A percentile compares a stretch with the other conserved stretches of the same genome.
Conservation (phyloP, 164 flowering plant species). For the Vitis vinifera region DNA sequence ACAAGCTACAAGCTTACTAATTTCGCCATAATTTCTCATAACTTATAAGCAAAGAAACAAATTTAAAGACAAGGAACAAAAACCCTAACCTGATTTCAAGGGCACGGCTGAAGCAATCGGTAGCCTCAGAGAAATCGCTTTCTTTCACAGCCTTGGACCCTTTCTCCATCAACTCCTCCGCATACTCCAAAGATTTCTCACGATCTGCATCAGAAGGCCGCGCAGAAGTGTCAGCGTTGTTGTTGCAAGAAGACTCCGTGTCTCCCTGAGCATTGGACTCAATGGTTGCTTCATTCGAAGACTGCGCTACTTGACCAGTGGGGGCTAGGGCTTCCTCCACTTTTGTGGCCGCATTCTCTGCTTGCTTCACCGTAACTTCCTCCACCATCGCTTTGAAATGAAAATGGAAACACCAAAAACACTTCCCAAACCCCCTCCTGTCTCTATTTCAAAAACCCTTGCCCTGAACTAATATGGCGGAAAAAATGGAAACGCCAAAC, state of each 20-base stretch:
- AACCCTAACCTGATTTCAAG: conserved; percentile 80
- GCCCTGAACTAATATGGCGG: conserved; percentile 4
- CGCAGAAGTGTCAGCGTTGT: conserved; percentile 24
- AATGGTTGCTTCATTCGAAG: conserved; percentile 32
- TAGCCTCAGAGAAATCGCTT: conserved; percentile 58
- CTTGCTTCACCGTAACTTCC: conserved; percentile 9
- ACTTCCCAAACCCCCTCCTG: background rate
- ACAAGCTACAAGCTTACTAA: background rate
- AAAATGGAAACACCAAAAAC: background rate
- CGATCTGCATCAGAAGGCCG: conserved; percentile 28
- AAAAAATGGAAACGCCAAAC: background rate
- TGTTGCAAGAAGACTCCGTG: conserved; percentile 43
- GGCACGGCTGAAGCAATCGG: conserved; percentile 88
- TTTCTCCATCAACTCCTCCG: conserved; percentile 65
- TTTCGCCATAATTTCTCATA: background rate
- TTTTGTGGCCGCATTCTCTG: conserved; percentile 3
- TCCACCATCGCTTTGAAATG: conserved; percentile 15
- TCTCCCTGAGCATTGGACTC: conserved; percentile 30
- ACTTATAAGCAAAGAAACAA: background rate
- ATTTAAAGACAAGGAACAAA: background rate
- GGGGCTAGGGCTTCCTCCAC: conserved; percentile 17
- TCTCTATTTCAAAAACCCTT: too few relatives aligned
- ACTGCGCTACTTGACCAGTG: background rate
- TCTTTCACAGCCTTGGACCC: conserved; percentile 60
- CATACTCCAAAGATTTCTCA: conserved; percentile 53